These are phyloP conservation scores for Triangularia verruculosa DNA, from an alignment of 2,329 filamentous ascomycete species.

Conservation along the genomic window DNA sequence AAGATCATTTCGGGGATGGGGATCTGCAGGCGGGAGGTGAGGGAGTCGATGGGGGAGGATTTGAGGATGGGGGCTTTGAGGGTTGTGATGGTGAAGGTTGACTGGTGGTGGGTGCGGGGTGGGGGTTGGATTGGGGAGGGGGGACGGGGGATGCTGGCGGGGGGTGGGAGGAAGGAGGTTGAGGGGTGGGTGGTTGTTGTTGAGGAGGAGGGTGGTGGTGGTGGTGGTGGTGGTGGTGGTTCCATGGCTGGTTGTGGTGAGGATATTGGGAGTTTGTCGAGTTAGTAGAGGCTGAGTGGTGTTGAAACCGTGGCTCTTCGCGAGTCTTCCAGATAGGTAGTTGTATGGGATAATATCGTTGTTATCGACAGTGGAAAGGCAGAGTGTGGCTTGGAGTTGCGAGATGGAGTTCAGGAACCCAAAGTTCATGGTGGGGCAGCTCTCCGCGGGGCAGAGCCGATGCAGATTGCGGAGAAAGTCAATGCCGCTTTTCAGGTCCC, in stretches of 20 bases:
- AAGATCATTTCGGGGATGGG: slow-evolving; percentile 98
- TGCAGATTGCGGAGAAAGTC: neutral
- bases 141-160: neutral
- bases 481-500: neutral
- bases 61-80: slow-evolving; percentile 95
- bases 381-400: neutral
- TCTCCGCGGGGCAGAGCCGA: slow-evolving; percentile 9
- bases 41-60: slow-evolving; percentile 80
- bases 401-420: neutral
- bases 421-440: slow-evolving; percentile 14
- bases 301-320: neutral
- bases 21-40: slow-evolving; percentile 76
- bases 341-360: neutral
- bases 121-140: neutral
- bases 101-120: slow-evolving; percentile 50
- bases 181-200: neutral
- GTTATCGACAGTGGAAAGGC: neutral
- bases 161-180: neutral
- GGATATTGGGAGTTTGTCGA: neutral
- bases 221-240: neutral
- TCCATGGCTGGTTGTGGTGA: neutral
- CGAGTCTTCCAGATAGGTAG: neutral
- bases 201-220: neutral
- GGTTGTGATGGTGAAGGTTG: slow-evolving; percentile 71
- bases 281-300: neutral